These are phyloP conservation scores for Tuber umbilicatum DNA, from an alignment of 495 filamentous ascomycete genomes.

Conservation along the genomic window DNA sequence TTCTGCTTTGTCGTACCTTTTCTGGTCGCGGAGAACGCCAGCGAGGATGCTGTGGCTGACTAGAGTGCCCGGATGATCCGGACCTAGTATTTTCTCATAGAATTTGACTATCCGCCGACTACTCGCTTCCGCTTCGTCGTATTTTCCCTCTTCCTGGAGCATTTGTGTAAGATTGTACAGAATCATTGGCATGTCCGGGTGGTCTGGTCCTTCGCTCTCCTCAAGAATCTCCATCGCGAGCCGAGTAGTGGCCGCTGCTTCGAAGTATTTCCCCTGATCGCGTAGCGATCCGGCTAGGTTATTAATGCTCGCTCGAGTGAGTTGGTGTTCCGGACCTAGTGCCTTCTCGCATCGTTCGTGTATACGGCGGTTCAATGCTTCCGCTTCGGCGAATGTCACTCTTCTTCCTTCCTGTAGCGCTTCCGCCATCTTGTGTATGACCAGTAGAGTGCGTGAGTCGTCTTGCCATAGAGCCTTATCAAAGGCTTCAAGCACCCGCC, in stretches of 20 bases:
- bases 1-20: slow-evolving; percentile 17
- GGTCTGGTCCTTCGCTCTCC: not conserved
- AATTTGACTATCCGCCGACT: slow-evolving; percentile 1
- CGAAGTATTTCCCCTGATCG: not conserved
- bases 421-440: not conserved
- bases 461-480: not conserved
- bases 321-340: not conserved
- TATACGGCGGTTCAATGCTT: not conserved
- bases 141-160: not conserved
- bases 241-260: not conserved
- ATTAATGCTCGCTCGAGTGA: not conserved
- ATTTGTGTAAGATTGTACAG: not conserved
- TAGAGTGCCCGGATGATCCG: not conserved
- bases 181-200: not conserved
- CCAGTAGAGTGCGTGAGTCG: not conserved
- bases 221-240: not conserved
- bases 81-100: not conserved
- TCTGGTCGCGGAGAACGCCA: not conserved
- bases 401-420: not conserved
- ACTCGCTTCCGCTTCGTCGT: not conserved
- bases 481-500: slow-evolving; percentile 6
- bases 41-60: not conserved
- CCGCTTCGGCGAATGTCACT: not conserved
- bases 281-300: not conserved
- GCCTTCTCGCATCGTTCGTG: slow-evolving; percentile 1